Conservation (phyloP, 495 filamentous ascomycete genomes). For the Penicillium pulvis region DNA sequence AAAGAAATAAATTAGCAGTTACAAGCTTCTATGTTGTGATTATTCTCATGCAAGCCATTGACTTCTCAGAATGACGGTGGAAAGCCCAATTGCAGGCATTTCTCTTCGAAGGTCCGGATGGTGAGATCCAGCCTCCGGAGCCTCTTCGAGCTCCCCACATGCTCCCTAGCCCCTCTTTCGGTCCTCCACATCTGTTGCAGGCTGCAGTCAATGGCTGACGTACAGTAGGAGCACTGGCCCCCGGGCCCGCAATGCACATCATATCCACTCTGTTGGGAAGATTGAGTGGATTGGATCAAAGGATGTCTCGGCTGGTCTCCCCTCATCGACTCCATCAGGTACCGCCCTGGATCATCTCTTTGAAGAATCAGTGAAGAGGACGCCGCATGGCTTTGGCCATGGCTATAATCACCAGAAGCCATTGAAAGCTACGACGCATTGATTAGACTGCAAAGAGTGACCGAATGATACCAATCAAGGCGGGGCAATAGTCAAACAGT, state of each 20-base stretch:
- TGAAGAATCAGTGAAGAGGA: not conserved
- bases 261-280: not conserved
- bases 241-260: conserved; percentile 1
- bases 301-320: not conserved
- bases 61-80: not conserved
- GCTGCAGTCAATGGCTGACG: not conserved
- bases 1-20: not conserved
- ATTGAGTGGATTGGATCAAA: not conserved
- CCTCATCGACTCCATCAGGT: not conserved
- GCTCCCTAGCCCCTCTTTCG: conserved; percentile 4
- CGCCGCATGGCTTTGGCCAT: not conserved
- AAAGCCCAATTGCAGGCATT: not conserved
- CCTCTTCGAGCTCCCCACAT: conserved; percentile 8
- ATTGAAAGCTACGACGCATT: not conserved
- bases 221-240: conserved; percentile 1
- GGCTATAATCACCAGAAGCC: not conserved
- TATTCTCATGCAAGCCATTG: conserved; percentile 3
- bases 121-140: not conserved
- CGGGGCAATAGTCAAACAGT: not conserved
- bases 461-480: not conserved
- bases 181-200: not conserved
- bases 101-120: not conserved
- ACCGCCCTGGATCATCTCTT: not conserved
- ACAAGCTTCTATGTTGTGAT: not conserved
- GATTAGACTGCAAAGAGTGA: not conserved